These are phyloP conservation scores for Boletus subparvulus DNA, from an alignment of 768 basidiomycete genomes.

Conservation along the genomic window DNA sequence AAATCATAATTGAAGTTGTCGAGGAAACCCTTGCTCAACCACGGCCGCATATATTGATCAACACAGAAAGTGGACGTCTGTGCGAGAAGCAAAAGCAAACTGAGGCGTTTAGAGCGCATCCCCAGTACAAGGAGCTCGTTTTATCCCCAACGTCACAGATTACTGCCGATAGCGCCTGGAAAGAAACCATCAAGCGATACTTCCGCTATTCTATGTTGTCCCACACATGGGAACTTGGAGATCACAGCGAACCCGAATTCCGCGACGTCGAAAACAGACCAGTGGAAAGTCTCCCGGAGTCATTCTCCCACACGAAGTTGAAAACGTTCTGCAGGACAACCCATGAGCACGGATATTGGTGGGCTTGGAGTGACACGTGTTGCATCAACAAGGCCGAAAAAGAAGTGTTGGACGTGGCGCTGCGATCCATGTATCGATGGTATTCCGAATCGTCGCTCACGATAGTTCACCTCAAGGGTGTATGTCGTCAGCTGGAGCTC, in stretches of 20 bases:
- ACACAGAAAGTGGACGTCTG: conserved; percentile 16
- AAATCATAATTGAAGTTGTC: not conserved
- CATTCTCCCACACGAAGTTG: conserved; percentile 4
- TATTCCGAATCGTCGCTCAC: conserved; percentile 25
- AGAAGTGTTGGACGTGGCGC: conserved; percentile 13
- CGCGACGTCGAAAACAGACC: not conserved
- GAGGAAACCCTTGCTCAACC: not conserved
- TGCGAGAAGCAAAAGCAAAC: conserved; percentile 10
- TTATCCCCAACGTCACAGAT: conserved; percentile 1
- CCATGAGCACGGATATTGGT: conserved; percentile 8
- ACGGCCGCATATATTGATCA: conserved; percentile 13
- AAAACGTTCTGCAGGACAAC: conserved; percentile 12
- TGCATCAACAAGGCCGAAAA: conserved; percentile 26
- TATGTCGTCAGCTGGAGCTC: not conserved
- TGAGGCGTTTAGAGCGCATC: conserved; percentile 9
- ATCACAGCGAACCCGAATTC: conserved; percentile 3
- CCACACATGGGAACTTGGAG: conserved; percentile 20
- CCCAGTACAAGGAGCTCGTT: conserved; percentile 14
- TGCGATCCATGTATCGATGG: conserved; percentile 29
- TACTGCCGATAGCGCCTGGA: not conserved
- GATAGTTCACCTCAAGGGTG: conserved; percentile 23
- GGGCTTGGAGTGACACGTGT: conserved; percentile 28
- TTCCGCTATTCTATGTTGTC: conserved; percentile 21
- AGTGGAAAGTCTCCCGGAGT: conserved; percentile 4
- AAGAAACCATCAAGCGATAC: not conserved